phyloP scores from a whole-genome alignment of 495 filamentous ascomycete genomes.

The Trichoderma virens region DNA sequence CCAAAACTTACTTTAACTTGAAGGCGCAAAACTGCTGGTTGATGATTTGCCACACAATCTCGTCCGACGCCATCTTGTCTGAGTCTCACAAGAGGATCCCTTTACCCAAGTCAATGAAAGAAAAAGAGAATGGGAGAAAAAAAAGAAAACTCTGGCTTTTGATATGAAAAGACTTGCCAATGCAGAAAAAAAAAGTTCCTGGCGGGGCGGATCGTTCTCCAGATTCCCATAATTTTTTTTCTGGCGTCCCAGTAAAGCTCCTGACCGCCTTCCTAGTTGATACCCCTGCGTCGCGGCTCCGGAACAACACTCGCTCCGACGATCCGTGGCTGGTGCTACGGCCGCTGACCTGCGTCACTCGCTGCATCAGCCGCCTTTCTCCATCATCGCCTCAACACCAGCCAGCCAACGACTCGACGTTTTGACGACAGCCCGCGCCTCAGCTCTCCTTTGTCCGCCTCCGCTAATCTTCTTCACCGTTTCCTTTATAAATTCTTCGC shows the following conservation, averaged over 20 bases:
- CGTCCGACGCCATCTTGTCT: slow-evolving; percentile 59
- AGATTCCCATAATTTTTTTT: slow-evolving; percentile 6
- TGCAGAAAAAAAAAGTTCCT: slow-evolving; percentile 6
- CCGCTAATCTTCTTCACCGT: background rate
- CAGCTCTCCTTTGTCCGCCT: background rate
- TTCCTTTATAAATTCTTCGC: background rate
- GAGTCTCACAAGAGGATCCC: too few species aligned
- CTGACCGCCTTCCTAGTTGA: slow-evolving; percentile 1
- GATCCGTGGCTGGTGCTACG: background rate
- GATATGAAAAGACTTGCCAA: background rate
- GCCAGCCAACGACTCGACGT: background rate
- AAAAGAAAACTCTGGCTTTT: background rate
- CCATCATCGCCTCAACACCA: slow-evolving; percentile 4
- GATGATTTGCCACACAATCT: slow-evolving; percentile 96
- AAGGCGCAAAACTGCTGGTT: slow-evolving; percentile 95
- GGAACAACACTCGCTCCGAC: background rate
- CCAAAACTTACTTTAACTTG: slow-evolving; percentile 72
- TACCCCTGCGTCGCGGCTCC: background rate
- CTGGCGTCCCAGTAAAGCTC: background rate
- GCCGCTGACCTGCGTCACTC: background rate
- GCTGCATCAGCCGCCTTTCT: slow-evolving; percentile 4
- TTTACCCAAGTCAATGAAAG: background rate
- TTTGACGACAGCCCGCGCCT: background rate
- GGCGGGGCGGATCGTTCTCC: background rate
- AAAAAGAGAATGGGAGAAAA: background rate